These are phyloP conservation scores for Cryptomeria japonica DNA, from an alignment of 75 land plant species.

Conservation along the genomic window DNA sequence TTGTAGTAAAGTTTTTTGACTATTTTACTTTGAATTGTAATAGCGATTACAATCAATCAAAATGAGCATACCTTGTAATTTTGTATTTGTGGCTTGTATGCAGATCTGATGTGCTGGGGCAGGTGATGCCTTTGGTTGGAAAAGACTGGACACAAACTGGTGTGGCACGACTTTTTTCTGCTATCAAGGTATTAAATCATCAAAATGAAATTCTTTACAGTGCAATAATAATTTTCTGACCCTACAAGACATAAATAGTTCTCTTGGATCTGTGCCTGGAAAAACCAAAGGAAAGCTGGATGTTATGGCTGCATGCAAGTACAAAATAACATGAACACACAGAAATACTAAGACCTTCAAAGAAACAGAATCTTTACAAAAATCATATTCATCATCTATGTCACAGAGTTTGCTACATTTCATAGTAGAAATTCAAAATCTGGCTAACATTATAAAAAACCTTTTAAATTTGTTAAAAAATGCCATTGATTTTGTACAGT, in stretches of 20 bases:
- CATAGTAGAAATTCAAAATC: too few relatives aligned
- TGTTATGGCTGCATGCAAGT: neutral
- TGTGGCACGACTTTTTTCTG: conserved; percentile 91
- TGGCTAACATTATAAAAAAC: too few relatives aligned
- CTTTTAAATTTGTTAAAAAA: too few relatives aligned
- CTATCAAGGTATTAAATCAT: conserved; percentile 77
- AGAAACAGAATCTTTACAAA: neutral
- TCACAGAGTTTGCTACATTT: too few relatives aligned
- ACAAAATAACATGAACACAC: neutral
- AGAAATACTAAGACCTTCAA: neutral
- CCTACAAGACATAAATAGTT: neutral
- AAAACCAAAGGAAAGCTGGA: neutral
- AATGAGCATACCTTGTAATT: neutral
- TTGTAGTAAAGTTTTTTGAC: neutral
- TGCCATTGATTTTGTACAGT: too few relatives aligned
- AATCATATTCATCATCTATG: neutral
- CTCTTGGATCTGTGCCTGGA: neutral
- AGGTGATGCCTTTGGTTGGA: conserved; percentile 99
- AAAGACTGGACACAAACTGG: conserved; percentile 98
- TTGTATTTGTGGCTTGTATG: conserved; percentile 9
- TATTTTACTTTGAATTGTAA: neutral
- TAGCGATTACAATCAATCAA: neutral
- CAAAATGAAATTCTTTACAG: neutral
- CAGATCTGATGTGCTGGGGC: conserved; percentile 99
- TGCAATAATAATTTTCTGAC: neutral